A percentile compares a stretch with the other conserved stretches of the same genome.
Conservation (phyloP, 192 early-diverging fungal species). For the Coemansia brasiliensis region DNA sequence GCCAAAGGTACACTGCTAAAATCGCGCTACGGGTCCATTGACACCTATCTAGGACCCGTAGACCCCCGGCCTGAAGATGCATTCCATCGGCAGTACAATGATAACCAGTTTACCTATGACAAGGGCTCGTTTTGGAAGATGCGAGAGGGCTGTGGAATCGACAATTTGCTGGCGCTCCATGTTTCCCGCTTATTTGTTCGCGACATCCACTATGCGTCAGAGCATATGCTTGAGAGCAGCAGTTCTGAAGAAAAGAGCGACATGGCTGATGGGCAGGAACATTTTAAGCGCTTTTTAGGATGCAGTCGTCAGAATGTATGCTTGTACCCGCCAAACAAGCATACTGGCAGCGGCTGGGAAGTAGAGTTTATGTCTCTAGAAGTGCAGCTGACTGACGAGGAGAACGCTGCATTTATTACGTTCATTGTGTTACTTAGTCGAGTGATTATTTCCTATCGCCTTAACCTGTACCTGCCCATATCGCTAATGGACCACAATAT, state of each 20-base stretch:
- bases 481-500: slow-evolving; percentile 95
- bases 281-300: slow-evolving; percentile 97
- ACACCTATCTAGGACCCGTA: slow-evolving; percentile 75
- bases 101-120: slow-evolving; percentile 81
- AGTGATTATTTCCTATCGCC: slow-evolving; percentile 77
- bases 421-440: slow-evolving; percentile 94
- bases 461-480: slow-evolving; percentile 96
- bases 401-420: slow-evolving; percentile 92
- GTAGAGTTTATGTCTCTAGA: slow-evolving; percentile 97
- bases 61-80: slow-evolving; percentile 45
- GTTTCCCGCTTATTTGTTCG: slow-evolving; percentile 94
- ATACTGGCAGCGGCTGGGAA: slow-evolving; percentile 90
- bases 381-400: slow-evolving; percentile 92
- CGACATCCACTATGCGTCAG: slow-evolving; percentile 90
- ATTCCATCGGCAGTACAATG: slow-evolving; percentile 87
- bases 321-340: slow-evolving; percentile 94
- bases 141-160: slow-evolving; percentile 69
- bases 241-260: background rate
- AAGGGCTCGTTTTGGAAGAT: slow-evolving; percentile 71
- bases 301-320: slow-evolving; percentile 98
- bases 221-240: slow-evolving; percentile 69
- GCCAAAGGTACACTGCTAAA: slow-evolving; percentile 81
- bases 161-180: slow-evolving; percentile 85
- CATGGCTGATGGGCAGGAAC: slow-evolving; percentile 66
- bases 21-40: slow-evolving; percentile 94